phyloP scores from a whole-genome alignment of 805 yeast species.

The Hermanozyma aechmeae region DNA sequence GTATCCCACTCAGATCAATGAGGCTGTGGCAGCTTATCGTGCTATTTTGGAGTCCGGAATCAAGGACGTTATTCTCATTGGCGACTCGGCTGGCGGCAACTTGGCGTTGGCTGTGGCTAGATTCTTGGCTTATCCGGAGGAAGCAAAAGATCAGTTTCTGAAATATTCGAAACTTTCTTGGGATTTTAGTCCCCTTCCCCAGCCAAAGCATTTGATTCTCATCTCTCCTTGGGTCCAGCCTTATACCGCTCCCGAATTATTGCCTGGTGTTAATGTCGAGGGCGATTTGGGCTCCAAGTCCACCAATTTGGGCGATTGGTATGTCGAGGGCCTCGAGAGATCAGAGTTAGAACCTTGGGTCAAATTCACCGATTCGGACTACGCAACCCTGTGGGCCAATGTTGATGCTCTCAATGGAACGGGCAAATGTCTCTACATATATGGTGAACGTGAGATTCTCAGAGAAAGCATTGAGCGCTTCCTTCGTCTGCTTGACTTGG shows the following conservation, averaged over 20 bases:
- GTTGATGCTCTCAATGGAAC: slow-evolving; percentile 16
- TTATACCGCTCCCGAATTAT: slow-evolving; percentile 9
- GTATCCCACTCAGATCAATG: slow-evolving; percentile 18
- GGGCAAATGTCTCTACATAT: slow-evolving; percentile 13
- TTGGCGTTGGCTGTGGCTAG: slow-evolving; percentile 8
- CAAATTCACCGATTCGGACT: slow-evolving; percentile 15
- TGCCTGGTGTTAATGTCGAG: slow-evolving; percentile 12
- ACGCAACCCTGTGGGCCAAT: slow-evolving; percentile 16
- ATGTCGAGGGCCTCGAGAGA: slow-evolving; percentile 13
- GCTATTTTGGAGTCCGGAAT: slow-evolving; percentile 6
- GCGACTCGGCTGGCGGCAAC: slow-evolving; percentile 9
- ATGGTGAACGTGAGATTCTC: slow-evolving; percentile 26
- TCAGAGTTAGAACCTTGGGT: slow-evolving; percentile 10
- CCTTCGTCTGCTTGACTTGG: slow-evolving; percentile 10
- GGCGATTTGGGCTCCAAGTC: slow-evolving; percentile 26
- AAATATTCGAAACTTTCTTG: slow-evolving; percentile 12
- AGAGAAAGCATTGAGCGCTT: slow-evolving; percentile 20
- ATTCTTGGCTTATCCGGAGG: slow-evolving; percentile 22
- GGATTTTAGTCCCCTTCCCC: slow-evolving; percentile 12
- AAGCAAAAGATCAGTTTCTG: slow-evolving; percentile 15
- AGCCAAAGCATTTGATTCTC: slow-evolving; percentile 19
- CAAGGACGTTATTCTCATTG: slow-evolving; percentile 6
- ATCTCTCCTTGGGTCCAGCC: slow-evolving; percentile 31
- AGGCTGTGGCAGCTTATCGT: slow-evolving; percentile 9
- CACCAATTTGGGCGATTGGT: slow-evolving; percentile 23